Percentiles rank a stretch among this genome's conserved stretches.
These are phyloP conservation scores for Aegilops umbellulata DNA, from an alignment of 176 grass and related monocot genomes.

Conservation along the genomic window DNA sequence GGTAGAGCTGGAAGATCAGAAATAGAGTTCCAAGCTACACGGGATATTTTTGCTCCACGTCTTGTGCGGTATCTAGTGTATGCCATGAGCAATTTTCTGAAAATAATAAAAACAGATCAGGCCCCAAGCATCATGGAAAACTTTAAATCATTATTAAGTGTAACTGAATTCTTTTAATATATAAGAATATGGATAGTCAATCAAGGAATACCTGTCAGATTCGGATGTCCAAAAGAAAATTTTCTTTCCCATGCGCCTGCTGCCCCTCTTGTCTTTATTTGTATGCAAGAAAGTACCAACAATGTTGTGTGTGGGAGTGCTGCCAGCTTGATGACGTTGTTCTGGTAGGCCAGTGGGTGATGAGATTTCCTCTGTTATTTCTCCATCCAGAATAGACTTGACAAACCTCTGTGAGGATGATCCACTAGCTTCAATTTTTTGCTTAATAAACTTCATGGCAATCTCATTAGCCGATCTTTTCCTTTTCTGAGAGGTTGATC, in stretches of 20 bases:
- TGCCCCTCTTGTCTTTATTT: background rate
- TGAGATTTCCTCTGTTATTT: conserved; percentile 22
- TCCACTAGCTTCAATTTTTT: background rate
- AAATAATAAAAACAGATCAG: conserved; percentile 24
- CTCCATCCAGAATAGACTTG: conserved; percentile 11
- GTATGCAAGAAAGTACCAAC: background rate
- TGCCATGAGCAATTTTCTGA: conserved; percentile 68
- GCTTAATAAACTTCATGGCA: conserved; percentile 30
- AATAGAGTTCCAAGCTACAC: conserved; percentile 65
- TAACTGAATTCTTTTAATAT: background rate
- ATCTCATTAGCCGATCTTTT: conserved; percentile 44
- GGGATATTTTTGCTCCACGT: conserved; percentile 50
- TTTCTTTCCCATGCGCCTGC: conserved; percentile 11
- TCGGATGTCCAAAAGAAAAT: conserved; percentile 70
- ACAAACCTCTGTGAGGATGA: conserved; percentile 12
- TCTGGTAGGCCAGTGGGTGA: background rate
- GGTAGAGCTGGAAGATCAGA: conserved; percentile 77
- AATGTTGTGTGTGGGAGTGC: background rate
- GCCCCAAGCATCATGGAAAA: conserved; percentile 5
- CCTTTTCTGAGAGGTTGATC: conserved; percentile 46
- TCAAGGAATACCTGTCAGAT: conserved; percentile 70
- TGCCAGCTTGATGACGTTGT: background rate
- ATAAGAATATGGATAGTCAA: background rate
- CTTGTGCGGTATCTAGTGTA: conserved; percentile 59
- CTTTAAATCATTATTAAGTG: background rate